A percentile compares a stretch with the other conserved stretches of the same genome.
phyloP scores from a whole-genome alignment of 2,329 filamentous ascomycete genomes.

The Tolypocladium tropicale region DNA sequence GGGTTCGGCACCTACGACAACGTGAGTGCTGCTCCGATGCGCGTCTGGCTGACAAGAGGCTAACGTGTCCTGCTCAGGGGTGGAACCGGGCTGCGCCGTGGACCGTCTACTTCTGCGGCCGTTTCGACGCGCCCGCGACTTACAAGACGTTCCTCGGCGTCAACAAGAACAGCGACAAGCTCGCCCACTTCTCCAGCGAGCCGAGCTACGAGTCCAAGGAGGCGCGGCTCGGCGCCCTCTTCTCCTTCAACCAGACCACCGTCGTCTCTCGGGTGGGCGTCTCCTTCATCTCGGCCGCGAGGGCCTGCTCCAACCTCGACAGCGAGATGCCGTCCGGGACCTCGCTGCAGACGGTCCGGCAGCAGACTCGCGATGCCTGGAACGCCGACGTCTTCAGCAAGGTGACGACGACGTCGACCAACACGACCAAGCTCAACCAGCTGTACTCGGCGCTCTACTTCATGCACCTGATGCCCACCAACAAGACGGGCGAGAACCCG shows the following conservation, averaged over 20 bases:
- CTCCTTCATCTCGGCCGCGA: slow-evolving; percentile 52
- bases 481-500: slow-evolving; percentile 62
- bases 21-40: slow-evolving; percentile 19
- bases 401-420: slow-evolving; percentile 46
- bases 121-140: slow-evolving; percentile 38
- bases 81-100: slow-evolving; percentile 56
- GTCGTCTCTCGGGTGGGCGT: slow-evolving; percentile 54
- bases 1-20: slow-evolving; percentile 55
- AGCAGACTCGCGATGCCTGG: slow-evolving; percentile 43
- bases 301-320: slow-evolving; percentile 50
- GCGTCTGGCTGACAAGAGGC: neutral
- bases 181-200: slow-evolving; percentile 21
- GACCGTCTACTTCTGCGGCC: slow-evolving; percentile 54
- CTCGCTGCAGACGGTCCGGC: slow-evolving; percentile 30
- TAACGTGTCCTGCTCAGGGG: slow-evolving; percentile 23
- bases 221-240: slow-evolving; percentile 39
- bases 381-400: slow-evolving; percentile 52
- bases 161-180: slow-evolving; percentile 16
- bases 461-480: slow-evolving; percentile 58
- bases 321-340: slow-evolving; percentile 41
- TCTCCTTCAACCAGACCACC: slow-evolving; percentile 36
- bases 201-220: slow-evolving; percentile 20
- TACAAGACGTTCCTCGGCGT: slow-evolving; percentile 34
- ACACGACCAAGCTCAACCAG: slow-evolving; percentile 44
- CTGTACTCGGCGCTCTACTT: slow-evolving; percentile 62